phyloP scores from a whole-genome alignment of 2,329 filamentous ascomycete species.

The Paecilomyces niveus region DNA sequence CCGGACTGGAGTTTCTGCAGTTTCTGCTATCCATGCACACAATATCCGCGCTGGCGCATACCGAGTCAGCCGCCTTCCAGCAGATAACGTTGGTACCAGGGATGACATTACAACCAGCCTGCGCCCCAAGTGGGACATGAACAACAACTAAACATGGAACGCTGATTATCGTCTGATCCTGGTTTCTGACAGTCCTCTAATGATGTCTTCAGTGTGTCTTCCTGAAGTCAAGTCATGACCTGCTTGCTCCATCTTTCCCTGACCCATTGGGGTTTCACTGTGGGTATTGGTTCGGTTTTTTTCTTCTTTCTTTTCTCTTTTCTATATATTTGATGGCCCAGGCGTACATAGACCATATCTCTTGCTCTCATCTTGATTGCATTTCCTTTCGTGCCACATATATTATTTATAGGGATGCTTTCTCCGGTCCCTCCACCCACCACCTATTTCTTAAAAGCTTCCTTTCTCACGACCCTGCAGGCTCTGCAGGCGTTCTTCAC shows the following conservation, averaged over 20 bases:
- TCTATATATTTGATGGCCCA: slow-evolving; percentile 9
- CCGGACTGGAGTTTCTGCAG: slow-evolving; percentile 68
- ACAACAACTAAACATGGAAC: slow-evolving; percentile 16
- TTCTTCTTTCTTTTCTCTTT: background rate
- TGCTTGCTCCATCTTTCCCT: slow-evolving; percentile 2
- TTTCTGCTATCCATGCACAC: slow-evolving; percentile 62
- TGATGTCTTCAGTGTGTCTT: slow-evolving; percentile 9
- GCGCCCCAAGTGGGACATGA: slow-evolving; percentile 50
- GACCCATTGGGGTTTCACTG: background rate
- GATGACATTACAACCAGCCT: slow-evolving; percentile 57
- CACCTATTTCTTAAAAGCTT: background rate
- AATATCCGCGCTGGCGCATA: slow-evolving; percentile 78
- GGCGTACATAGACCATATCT: slow-evolving; percentile 12
- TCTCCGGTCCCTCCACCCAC: background rate
- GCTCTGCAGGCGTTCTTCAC: background rate
- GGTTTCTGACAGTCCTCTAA: slow-evolving; percentile 8
- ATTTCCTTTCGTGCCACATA: background rate
- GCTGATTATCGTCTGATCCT: background rate
- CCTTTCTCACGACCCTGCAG: background rate
- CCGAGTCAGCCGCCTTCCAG: slow-evolving; percentile 75
- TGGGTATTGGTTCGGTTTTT: background rate
- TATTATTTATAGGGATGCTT: slow-evolving; percentile 4
- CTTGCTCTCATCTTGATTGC: slow-evolving; percentile 7
- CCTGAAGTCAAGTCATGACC: slow-evolving; percentile 12
- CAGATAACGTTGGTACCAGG: slow-evolving; percentile 70